Evolutionary conservation across 2,329 filamentous ascomycete genomes (phyloP), one percentile per base, ranked within the genome.

Genomic region (Talaromyces verruculosus): DNA sequence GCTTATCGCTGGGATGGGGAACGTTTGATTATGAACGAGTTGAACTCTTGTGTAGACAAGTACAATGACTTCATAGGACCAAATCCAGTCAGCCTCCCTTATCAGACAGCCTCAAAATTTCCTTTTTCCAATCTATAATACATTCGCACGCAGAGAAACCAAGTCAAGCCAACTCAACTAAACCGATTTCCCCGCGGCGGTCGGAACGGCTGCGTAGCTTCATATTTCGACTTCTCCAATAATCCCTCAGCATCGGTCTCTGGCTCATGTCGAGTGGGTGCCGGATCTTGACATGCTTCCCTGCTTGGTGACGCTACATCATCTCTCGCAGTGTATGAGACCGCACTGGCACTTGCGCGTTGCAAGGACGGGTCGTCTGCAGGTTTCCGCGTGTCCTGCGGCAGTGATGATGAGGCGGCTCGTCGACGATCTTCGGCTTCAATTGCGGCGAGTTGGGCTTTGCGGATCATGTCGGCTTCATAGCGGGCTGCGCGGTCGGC

Each of bases 151-250:
- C 7, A 51, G 30, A n/a, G 13, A 8, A 57, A 58, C 10, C 30
- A 4, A 17, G 19, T 37, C 28, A 64, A 25, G 25, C 41, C 30
- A 49, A 11, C 70, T 63, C 66, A 91, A 86, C 82, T 84, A 74
- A 99, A 96, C 39, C 95, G 85, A 81, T 98, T 93, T 3, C 95
- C 95, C 77, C 92, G 96, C 68, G 84, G 87, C 79, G 89, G 90
- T 72, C 86, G 83, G 79, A 89, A 98, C 64, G 93, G 90, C 71
- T 87, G 84, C 63, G 82, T 83, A 37, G 91, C 89, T 81, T 98
- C 93, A 78, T 96, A 98, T 81, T 96, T 97, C 77, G 92, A 91
- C 84, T 92, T 96, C 78, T 93, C 91, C 41, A 82, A 73, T 30
- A 91, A 82, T 69, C 85, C 83, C 74, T 92, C 84, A 51, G 83